Conservation (phyloP, 306 rosid genomes). For the Acacia crassicarpa region DNA sequence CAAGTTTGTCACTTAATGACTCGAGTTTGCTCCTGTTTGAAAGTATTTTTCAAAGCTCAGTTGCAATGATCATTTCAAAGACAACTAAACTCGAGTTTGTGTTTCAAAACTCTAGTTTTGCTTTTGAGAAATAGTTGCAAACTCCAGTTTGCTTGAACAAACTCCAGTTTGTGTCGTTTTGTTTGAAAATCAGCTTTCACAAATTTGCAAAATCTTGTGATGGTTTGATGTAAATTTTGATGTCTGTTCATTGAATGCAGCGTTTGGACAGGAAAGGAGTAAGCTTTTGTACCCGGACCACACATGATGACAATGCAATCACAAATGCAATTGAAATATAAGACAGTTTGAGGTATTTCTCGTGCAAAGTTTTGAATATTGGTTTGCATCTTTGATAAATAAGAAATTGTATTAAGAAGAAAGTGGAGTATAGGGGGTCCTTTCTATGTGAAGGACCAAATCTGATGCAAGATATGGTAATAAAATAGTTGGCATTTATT, state of each 20-base stretch:
- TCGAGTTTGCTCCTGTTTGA: too few relatives aligned
- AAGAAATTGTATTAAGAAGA: not conserved
- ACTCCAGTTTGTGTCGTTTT: too few relatives aligned
- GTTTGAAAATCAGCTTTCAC: too few relatives aligned
- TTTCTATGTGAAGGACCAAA: not conserved
- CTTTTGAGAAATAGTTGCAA: too few relatives aligned
- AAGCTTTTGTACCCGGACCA: slow-evolving; percentile 75
- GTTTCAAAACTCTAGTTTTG: too few relatives aligned
- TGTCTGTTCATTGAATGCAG: slow-evolving; percentile 50
- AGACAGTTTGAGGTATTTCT: slow-evolving; percentile 65
- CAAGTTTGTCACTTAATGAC: too few relatives aligned
- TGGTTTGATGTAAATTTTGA: slow-evolving; percentile 20
- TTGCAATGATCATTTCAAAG: too few relatives aligned
- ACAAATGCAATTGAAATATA: slow-evolving; percentile 84
- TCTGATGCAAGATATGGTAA: not conserved
- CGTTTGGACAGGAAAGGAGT: slow-evolving; percentile 73
- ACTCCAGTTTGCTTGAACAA: too few relatives aligned
- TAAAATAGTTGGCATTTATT: not conserved
- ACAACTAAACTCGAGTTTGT: too few relatives aligned
- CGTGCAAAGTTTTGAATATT: slow-evolving; percentile 3
- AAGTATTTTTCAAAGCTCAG: too few relatives aligned
- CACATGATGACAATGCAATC: slow-evolving; percentile 85
- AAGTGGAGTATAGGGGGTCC: not conserved
- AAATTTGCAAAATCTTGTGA: too few relatives aligned
- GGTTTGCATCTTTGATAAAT: not conserved